Evolutionary conservation across 495 filamentous ascomycete genomes (phyloP), one percentile per base, ranked within the genome.

Genomic region (Penicillium waksmanii): DNA sequence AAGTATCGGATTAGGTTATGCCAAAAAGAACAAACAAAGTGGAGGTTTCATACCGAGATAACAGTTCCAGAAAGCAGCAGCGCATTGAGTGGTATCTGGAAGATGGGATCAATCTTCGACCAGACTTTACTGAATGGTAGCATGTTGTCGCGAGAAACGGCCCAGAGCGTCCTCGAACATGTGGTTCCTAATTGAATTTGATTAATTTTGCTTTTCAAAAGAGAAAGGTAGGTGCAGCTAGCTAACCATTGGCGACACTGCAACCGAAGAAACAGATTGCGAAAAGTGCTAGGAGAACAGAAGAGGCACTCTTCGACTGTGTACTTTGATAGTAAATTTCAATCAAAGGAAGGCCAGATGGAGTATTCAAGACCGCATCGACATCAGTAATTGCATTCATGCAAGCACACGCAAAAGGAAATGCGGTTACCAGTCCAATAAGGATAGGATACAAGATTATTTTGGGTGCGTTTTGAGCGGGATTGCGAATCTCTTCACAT

Each of bases 261-360:
- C 57, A 60, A 3, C 57, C 57, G 35, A 60, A 60, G 31, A 60
- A 60, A 34, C 51, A 60, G 19, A 60, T 55, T 17, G 57, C 57
- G 42, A 60, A 60, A 11, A 51, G 18, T 17, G 57, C 51, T 43
- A 60, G 17, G 2, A 55, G 57, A 42, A 55, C 31, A 10, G 57
- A 40, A 8, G 57, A 36, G 13, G 57, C 57, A 19, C 27, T 40
- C 36, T 54, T 55, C 5, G 57, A 60, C 25, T 50, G 13, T 2
- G 57, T 60, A 40, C 51, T 50, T 50, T 60, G 57, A 43, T 54
- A 60, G 43, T 60, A 60, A 31, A 60, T 60, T 27, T 60, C 57
- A 13, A 60, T 55, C 51, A 60, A 42, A 21, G 57, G 57, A 13
- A 60, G 33, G 3, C 51, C 57, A 40, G 51, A 49, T 3, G 57